Evolutionary conservation across 225 moss, liverwort and hornwort species (phyloP).

Genomic region (Bryoerythrophyllum caledonicum): DNA sequence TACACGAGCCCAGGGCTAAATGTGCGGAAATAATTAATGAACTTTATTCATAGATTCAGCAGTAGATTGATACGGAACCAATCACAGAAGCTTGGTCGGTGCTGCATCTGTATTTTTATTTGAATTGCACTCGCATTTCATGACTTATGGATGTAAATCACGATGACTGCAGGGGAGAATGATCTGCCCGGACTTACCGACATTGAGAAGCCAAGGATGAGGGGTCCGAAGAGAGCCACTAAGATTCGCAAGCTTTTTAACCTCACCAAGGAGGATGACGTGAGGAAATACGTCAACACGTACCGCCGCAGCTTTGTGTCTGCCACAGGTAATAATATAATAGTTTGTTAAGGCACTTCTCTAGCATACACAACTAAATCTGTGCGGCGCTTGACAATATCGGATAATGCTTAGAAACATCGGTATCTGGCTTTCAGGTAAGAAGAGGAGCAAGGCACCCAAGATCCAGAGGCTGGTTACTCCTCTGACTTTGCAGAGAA

Average conservation of each 20-base stretch:
- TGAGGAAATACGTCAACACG: conserved; percentile 92
- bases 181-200: conserved; percentile 83
- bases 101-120: neutral
- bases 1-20: neutral
- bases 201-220: conserved; percentile 88
- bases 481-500: conserved; percentile 85
- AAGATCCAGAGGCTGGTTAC: conserved; percentile 95
- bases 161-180: conserved; percentile 49
- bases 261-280: conserved; percentile 90
- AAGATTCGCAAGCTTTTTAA: conserved; percentile 93
- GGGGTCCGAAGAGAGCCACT: conserved; percentile 91
- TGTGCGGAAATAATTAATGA: neutral
- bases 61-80: neutral
- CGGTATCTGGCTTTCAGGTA: conserved; percentile 44
- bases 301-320: conserved; percentile 76
- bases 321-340: conserved; percentile 45
- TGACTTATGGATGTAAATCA: too few species aligned
- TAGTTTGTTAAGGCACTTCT: neutral
- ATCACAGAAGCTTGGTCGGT: neutral
- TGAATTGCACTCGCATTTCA: neutral
- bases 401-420: neutral
- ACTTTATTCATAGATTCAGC: neutral
- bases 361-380: neutral
- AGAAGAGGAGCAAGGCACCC: conserved; percentile 95
- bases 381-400: neutral